Evolutionary conservation across 352 stramenopile genomes (phyloP), one percentile per base, ranked within the genome.

Genomic region (Pythium dissimile): DNA sequence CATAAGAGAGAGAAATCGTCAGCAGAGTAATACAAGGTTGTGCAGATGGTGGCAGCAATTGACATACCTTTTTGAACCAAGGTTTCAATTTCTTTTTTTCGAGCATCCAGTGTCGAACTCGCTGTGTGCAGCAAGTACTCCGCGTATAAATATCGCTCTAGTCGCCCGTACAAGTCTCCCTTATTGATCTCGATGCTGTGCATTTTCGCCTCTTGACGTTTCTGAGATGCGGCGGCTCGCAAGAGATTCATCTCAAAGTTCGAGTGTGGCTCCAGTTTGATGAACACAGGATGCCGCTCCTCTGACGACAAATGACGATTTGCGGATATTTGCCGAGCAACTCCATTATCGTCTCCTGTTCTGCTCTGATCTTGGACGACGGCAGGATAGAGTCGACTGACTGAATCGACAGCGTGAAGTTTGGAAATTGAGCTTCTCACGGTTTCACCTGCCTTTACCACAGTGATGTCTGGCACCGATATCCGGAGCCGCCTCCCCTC

Each of bases 191-290:
- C 84, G 52, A 93, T 91, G 45, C 80, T 81, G 34, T 85, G 77
- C 84, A 93, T 93, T 56, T 91, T 93, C 53, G 77, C 80, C 49
- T 90, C 79, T 64, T 93, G 79, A 3, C 79, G 75, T 54, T 90
- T 93, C 54, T 93, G 79, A 10, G 80, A 82, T 16, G 80, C 79
- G 50, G 89, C 81, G 3, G 80, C 76, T 35, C 76, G 75, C 71
- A 93, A 68, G 16, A 93, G 67, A 35, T 83, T 93, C 66, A 91
- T 91, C 54, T 93, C 84, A 27, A 87, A 93, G 58, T 90, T 93
- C 23, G 85, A 66, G 38, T 89, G 86, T 16, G 84, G 84, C 41
- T 93, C 84, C 21, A 93, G 52, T 59, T 91, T 90, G 34, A 93
- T 85, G 28, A 69, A 79, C 28, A 91, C 69, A 30, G 70, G 64